A percentile compares a stretch with the other conserved stretches of the same genome.
phyloP scores from a whole-genome alignment of 2,329 filamentous ascomycete species.

The Ramularia collo-cygni region DNA sequence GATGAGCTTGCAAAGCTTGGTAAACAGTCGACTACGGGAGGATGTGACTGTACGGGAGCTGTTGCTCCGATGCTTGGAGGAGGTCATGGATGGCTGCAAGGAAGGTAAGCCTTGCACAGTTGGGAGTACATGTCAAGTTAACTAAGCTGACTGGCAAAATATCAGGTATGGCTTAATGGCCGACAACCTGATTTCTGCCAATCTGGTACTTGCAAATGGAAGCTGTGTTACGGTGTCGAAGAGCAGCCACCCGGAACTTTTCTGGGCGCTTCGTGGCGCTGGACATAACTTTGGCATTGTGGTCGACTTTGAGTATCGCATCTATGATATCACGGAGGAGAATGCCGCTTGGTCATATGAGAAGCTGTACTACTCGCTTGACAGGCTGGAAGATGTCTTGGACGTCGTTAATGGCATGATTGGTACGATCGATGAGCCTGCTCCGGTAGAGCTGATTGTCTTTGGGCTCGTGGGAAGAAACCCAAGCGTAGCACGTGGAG shows the following conservation, averaged over 20 bases:
- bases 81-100: slow-evolving; percentile 19
- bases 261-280: slow-evolving; percentile 22
- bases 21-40: slow-evolving; percentile 10
- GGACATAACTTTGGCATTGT: slow-evolving; percentile 28
- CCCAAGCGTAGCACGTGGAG: too few relatives aligned
- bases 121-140: too few relatives aligned
- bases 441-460: too few relatives aligned
- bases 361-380: too few relatives aligned
- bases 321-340: too few relatives aligned
- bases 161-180: slow-evolving; percentile 46
- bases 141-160: too few relatives aligned
- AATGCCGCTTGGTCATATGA: too few relatives aligned
- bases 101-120: neutral
- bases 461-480: too few relatives aligned
- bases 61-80: slow-evolving; percentile 14
- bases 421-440: too few relatives aligned
- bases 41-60: slow-evolving; percentile 11
- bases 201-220: slow-evolving; percentile 36
- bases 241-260: slow-evolving; percentile 21
- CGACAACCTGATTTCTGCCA: slow-evolving; percentile 39
- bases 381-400: too few relatives aligned
- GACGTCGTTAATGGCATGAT: too few relatives aligned
- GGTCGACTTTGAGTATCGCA: slow-evolving; percentile 29
- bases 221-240: slow-evolving; percentile 32
- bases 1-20: slow-evolving; percentile 6